A percentile compares a stretch with the other conserved stretches of the same genome.
Conservation (phyloP, 2,329 filamentous ascomycete genomes). For the Calonectria crousiana region DNA sequence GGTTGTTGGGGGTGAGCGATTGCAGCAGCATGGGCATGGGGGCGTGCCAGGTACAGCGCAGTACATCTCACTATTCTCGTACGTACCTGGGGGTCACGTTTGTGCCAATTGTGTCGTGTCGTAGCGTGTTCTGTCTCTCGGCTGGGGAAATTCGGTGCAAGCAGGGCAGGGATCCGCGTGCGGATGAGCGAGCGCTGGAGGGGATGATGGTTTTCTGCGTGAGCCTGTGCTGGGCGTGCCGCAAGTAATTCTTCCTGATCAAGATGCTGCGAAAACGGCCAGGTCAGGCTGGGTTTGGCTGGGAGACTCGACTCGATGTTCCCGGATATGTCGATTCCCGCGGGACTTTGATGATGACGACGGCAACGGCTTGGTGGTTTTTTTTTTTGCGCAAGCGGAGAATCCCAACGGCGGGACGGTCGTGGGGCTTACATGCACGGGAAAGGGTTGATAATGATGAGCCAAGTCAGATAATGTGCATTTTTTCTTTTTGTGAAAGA, state of each 20-base stretch:
- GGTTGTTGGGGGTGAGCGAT: conserved; percentile 35
- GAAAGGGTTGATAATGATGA: background rate
- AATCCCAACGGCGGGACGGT: background rate
- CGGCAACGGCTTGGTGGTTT: background rate
- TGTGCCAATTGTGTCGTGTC: conserved; percentile 47
- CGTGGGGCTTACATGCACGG: conserved; percentile 6
- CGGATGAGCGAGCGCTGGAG: conserved; percentile 19
- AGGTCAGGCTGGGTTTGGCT: background rate
- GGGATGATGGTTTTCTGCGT: conserved; percentile 2
- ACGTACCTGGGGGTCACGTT: conserved; percentile 36
- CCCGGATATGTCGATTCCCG: conserved; percentile 5
- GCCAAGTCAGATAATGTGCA: background rate
- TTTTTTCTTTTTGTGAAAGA: background rate
- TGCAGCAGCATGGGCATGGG: conserved; percentile 36
- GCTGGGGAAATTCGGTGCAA: conserved; percentile 41
- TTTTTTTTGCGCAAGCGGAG: conserved; percentile 7
- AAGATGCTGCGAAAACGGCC: conserved; percentile 13
- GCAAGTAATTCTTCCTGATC: conserved; percentile 12
- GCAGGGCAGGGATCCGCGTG: conserved; percentile 43
- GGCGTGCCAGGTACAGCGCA: conserved; percentile 37
- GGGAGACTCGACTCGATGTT: conserved; percentile 10
- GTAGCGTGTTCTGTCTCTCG: conserved; percentile 46
- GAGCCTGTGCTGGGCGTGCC: conserved; percentile 17
- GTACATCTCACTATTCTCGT: conserved; percentile 12
- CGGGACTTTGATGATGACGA: conserved; percentile 3